Base-by-base conservation (phyloP, 1,139 yeast species). In the Geotrichum cucujoidarum region DNA sequence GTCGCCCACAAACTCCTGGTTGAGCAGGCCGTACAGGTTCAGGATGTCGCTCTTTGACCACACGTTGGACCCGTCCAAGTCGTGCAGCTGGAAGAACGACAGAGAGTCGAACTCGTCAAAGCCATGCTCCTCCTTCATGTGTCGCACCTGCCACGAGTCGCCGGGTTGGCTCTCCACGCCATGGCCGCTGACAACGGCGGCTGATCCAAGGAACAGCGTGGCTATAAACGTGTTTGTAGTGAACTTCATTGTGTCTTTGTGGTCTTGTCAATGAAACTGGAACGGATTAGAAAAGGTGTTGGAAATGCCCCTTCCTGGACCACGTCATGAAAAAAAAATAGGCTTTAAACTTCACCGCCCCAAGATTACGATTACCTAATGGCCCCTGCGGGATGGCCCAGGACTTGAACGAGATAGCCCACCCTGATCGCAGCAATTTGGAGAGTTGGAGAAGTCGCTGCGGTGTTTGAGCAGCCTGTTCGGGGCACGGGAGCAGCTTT, bases 61-160 rank as follows among this genome's bases (percentile, higher is more conserved):
- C 17, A 64, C 60, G 37, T 63, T 60, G 35, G 69, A 58, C 5
- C 70, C 66, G 56, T 80, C 81, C 14, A 81, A 67, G 65, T 88
- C 96, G 65, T 92, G 98, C 32, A 89, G 61, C 38, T 75, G 75
- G 74, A 92, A 92, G 60, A 92, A 88, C n/a, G 84, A 73, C 41
- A 75, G 78, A 0, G 94, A 76, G 53, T 86, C 95, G 59, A 80
- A 89, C 37, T 74, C 73, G 52, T 84, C 88, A 51, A 87, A 56
- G 17, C 80, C 81, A 67, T 90, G 97, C 66, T 90, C 98, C 58
- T 80, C 81, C 54, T 76, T 72, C 97, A 90, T 90, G 66, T 90
- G 97, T 86, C 62, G 57, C 22, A 58, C 68, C 48, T 66, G 70
- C 71, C 71, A 67, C 13, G 67, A 54, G 43, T 61, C 59, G 16